A percentile compares a stretch with the other conserved stretches of the same genome.
These are phyloP conservation scores for Macrotyloma uniflorum DNA, from an alignment of 306 rosid species.

Conservation along the genomic window DNA sequence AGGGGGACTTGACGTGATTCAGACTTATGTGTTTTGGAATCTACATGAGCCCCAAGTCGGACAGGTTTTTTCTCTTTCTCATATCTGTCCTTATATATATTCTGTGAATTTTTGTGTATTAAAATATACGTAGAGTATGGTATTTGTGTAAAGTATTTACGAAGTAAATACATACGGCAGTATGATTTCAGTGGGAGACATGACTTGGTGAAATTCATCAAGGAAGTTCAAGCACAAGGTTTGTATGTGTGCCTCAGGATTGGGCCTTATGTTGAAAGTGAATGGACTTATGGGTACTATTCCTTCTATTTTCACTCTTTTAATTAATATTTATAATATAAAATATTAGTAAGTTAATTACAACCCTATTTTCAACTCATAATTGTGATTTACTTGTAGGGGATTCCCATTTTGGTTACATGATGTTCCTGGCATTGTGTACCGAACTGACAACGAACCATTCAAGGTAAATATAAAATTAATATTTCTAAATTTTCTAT, in stretches of 20 bases:
- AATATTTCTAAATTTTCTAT: too few relatives aligned
- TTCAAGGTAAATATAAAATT: conserved; percentile 53
- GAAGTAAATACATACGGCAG: conserved; percentile 37
- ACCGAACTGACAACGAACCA: conserved; percentile 66
- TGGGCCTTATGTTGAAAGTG: conserved; percentile 80
- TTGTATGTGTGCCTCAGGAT: conserved; percentile 67
- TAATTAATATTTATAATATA: too few relatives aligned
- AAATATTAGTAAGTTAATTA: too few relatives aligned
- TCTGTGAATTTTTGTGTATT: too few relatives aligned
- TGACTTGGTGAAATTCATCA: conserved; percentile 65
- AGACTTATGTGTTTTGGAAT: conserved; percentile 87
- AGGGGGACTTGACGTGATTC: conserved; percentile 79
- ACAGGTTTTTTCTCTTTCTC: conserved; percentile 20
- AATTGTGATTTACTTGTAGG: conserved; percentile 37
- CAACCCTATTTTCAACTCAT: too few relatives aligned
- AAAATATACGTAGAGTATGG: not conserved
- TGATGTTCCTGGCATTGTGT: conserved; percentile 65
- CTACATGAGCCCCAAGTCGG: conserved; percentile 72
- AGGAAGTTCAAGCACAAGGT: conserved; percentile 69
- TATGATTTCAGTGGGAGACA: conserved; percentile 65
- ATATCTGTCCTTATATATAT: not conserved
- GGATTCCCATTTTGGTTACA: conserved; percentile 87
- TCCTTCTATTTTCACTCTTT: not conserved
- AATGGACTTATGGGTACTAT: conserved; percentile 75
- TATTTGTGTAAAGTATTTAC: not conserved